Percentiles rank a stretch among this genome's conserved stretches.
Conservation (phyloP, 805 yeast species). For the Teunomyces pallodes region DNA sequence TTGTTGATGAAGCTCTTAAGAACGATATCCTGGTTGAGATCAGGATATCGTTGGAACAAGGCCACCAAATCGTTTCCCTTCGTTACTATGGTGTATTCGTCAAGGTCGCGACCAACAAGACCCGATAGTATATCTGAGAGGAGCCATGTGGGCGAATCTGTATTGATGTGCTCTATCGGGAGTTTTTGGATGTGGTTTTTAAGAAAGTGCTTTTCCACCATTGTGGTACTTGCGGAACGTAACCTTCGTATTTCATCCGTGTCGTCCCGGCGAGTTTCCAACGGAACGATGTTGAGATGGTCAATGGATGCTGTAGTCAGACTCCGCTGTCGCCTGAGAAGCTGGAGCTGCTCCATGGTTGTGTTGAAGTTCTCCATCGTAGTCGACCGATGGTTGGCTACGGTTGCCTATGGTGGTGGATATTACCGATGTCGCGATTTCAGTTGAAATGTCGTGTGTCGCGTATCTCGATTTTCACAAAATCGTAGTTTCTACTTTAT, state of each 20-base stretch:
- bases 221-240: conserved; percentile 2
- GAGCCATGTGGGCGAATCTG: conserved; percentile 47
- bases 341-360: background rate
- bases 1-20: conserved; percentile 54
- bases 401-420: background rate
- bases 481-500: background rate
- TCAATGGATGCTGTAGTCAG: conserved; percentile 10
- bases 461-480: background rate
- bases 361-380: background rate
- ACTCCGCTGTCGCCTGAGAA: conserved; percentile 6
- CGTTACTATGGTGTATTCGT: conserved; percentile 49
- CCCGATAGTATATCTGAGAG: conserved; percentile 61
- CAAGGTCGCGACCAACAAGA: conserved; percentile 46
- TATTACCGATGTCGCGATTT: background rate
- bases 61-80: conserved; percentile 66
- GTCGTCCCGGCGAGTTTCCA: conserved; percentile 6
- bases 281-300: conserved; percentile 9
- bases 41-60: conserved; percentile 55
- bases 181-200: background rate
- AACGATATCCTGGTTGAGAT: conserved; percentile 61
- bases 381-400: background rate
- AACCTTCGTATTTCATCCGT: background rate
- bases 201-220: background rate
- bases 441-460: background rate
- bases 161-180: background rate